Percentiles rank a stretch among this genome's conserved stretches.
Conservation (phyloP, 2,329 filamentous ascomycete genomes). For the Fusarium torulosum region DNA sequence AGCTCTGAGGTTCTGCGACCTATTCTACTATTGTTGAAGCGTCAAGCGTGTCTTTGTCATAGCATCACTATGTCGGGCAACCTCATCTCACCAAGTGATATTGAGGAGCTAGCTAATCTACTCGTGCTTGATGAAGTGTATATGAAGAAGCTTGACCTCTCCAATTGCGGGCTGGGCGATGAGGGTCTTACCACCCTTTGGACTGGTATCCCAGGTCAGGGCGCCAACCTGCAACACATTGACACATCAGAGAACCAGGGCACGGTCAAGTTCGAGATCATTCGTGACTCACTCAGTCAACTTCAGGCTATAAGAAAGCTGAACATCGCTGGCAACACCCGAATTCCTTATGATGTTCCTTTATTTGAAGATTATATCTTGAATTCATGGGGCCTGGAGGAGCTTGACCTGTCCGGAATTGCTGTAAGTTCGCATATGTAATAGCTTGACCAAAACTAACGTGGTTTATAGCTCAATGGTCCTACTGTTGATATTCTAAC, state of each 20-base stretch:
- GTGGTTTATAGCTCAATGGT: constrained; percentile 57
- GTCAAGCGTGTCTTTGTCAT: constrained; percentile 62
- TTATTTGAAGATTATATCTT: constrained; percentile 62
- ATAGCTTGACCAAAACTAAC: constrained; percentile 19
- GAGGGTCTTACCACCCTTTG: constrained; percentile 62
- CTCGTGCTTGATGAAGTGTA: constrained; percentile 53
- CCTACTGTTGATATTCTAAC: constrained; percentile 62
- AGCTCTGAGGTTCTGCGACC: constrained; percentile 61
- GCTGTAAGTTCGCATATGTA: constrained; percentile 54
- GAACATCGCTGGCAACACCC: constrained; percentile 65
- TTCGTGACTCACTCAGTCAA: constrained; percentile 59
- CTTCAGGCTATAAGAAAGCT: constrained; percentile 61
- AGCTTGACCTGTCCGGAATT: constrained; percentile 67
- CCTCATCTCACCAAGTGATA: constrained; percentile 59
- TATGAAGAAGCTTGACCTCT: constrained; percentile 63
- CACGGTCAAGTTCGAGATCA: constrained; percentile 61
- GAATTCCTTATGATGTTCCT: constrained; percentile 59
- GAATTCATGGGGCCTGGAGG: constrained; percentile 62
- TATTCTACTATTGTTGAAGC: constrained; percentile 63
- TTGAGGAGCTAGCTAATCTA: constrained; percentile 58
- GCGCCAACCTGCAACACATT: constrained; percentile 60
- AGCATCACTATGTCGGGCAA: constrained; percentile 66
- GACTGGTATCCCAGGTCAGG: constrained; percentile 60
- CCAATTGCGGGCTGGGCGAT: constrained; percentile 65
- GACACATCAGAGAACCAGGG: constrained; percentile 67